Percentiles rank a stretch among this genome's conserved stretches.
Conservation (phyloP, 2,329 filamentous ascomycete species). For the Saccharata proteae region DNA sequence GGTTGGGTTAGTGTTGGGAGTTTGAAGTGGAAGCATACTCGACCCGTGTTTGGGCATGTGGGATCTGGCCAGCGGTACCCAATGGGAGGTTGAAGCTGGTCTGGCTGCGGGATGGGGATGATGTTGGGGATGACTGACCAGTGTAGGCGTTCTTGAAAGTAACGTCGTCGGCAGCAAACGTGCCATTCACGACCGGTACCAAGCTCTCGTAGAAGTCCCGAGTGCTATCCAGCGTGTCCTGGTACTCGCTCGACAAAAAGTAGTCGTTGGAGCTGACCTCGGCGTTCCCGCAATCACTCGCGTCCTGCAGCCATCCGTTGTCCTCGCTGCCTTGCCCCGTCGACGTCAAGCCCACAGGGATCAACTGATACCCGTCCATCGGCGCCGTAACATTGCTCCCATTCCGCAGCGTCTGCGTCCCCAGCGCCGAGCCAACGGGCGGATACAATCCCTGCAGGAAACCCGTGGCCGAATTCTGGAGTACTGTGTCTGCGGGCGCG, state of each 20-base stretch:
- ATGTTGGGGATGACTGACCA: conserved; percentile 37
- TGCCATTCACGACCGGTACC: conserved; percentile 39
- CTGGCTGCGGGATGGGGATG: conserved; percentile 4
- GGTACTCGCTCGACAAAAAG: conserved; percentile 41
- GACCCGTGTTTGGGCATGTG: background rate
- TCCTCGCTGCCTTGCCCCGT: conserved; percentile 47
- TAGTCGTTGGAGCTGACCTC: conserved; percentile 47
- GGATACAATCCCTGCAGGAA: conserved; percentile 86
- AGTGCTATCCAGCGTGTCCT: conserved; percentile 35
- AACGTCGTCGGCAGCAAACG: conserved; percentile 36
- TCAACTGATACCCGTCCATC: conserved; percentile 70
- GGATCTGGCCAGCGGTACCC: conserved; percentile 1
- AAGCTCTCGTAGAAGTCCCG: conserved; percentile 42
- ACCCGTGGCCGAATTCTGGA: conserved; percentile 66
- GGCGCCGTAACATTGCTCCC: conserved; percentile 55
- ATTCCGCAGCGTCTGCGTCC: conserved; percentile 56
- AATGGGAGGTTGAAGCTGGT: background rate
- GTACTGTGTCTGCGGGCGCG: conserved; percentile 61
- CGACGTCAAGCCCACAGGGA: conserved; percentile 55
- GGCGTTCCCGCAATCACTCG: conserved; percentile 43
- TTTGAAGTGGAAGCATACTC: too few species aligned
- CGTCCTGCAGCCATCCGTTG: conserved; percentile 45
- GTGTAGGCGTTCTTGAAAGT: conserved; percentile 52
- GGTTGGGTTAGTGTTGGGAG: conserved; percentile 5
- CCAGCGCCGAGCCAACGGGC: conserved; percentile 45